Evolutionary conservation across 1,139 yeast genomes (phyloP).

Genomic region (Saccharomyces hybrid): DNA sequence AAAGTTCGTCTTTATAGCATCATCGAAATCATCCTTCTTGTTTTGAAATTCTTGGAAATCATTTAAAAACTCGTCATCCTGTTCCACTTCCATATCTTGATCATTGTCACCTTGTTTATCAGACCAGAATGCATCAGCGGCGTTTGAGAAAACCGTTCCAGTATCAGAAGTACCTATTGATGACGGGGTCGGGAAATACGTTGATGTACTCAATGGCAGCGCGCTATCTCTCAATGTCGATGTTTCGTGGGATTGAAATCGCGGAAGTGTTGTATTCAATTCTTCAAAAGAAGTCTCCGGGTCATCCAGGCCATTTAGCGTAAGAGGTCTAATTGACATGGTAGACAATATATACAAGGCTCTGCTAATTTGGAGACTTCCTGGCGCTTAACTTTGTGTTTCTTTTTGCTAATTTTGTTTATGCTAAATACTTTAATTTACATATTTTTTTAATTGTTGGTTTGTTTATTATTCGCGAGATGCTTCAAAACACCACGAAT

Average conservation of each 20-base stretch:
- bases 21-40: slow-evolving; percentile 22
- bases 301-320: slow-evolving; percentile 16
- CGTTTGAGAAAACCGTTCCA: slow-evolving; percentile 24
- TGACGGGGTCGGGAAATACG: slow-evolving; percentile 17
- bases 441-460: not conserved
- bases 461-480: slow-evolving; percentile 1
- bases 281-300: slow-evolving; percentile 31
- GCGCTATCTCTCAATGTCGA: slow-evolving; percentile 4
- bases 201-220: slow-evolving; percentile 4
- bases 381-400: not conserved
- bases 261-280: slow-evolving; percentile 23
- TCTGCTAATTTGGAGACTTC: not conserved
- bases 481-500: not conserved
- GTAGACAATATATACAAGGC: not conserved
- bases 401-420: not conserved
- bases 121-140: slow-evolving; percentile 6
- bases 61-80: slow-evolving; percentile 21
- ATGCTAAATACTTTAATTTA: not conserved
- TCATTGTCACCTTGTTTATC: slow-evolving; percentile 9
- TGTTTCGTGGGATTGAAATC: slow-evolving; percentile 1
- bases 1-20: slow-evolving; percentile 20
- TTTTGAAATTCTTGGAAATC: slow-evolving; percentile 28
- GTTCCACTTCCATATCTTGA: slow-evolving; percentile 18
- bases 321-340: slow-evolving; percentile 21
- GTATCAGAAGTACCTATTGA: slow-evolving; percentile 27